Evolutionary conservation across 208 protist genomes (phyloP), one percentile per base, ranked within the genome.

Genomic region (Trichomonas tenax): DNA sequence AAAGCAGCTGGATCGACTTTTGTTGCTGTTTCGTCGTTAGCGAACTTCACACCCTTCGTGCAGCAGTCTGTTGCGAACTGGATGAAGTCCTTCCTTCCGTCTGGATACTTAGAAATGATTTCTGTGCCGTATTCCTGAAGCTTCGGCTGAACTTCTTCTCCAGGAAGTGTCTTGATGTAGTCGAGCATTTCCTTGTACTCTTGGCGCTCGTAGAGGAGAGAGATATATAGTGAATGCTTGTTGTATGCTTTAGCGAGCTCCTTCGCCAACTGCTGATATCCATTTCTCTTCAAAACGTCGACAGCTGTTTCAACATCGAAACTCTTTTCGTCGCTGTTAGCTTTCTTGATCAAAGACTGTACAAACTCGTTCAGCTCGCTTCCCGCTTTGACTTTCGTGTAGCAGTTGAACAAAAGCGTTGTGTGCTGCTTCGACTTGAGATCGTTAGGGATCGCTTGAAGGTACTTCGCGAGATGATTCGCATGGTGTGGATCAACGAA

Each of bases 301-400:
- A 90, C 82, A 90, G 40, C 82, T 48, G 82, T 90, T 48, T 90
- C 82, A n/a, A 90, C 82, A 90, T 90, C 82, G n/a, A 90, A 90
- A 34, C n/a, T 26, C 23, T 45, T 36, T 48, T 90, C 82, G 21
- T 48, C 82, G 15, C 14, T 45, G 34, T 90, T 45, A 48, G 82
- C 82, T 45, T 26, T 36, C n/a, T 45, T 23, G 48, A 90, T 48
- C 34, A 90, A 90, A n/a, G 26, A 9, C 0, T 9, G 15, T 23
- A 90, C 82, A 48, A 36, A 26, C 10, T 48, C n/a, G 23, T 90
- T 21, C 4, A 90, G 41, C 10, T 34, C 3, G 0, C n/a, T n/a
- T n/a, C 3, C 41, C 0, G 82, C 82, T n/a, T 36, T 26, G 10
- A 48, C 23, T 90, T 90, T 90, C 4, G 82, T 90, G n/a, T 90